These are phyloP conservation scores for Tulasnella sp. DNA, from an alignment of 768 basidiomycete genomes.

Conservation along the genomic window DNA sequence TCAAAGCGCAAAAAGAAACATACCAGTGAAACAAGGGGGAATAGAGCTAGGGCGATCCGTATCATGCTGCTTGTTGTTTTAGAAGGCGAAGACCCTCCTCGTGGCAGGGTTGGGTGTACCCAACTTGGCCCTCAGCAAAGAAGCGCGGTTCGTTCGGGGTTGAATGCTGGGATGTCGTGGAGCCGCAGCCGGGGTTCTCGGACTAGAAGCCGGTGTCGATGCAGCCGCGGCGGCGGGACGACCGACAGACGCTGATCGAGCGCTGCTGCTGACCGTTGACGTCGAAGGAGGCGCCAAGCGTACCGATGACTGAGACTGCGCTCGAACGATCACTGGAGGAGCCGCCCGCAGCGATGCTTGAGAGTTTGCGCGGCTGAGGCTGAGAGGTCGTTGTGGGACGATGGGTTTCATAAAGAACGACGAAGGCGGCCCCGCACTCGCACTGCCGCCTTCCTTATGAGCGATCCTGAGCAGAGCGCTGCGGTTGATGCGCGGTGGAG, in stretches of 20 bases:
- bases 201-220: slow-evolving; percentile 32
- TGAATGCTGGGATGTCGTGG: slow-evolving; percentile 41
- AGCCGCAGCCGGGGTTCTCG: slow-evolving; percentile 5
- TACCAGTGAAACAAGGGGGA: neutral
- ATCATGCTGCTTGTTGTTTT: neutral
- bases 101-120: slow-evolving; percentile 3
- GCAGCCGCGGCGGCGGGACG: slow-evolving; percentile 25
- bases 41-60: neutral
- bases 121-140: slow-evolving; percentile 32
- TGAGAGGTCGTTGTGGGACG: slow-evolving; percentile 31
- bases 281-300: neutral
- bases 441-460: slow-evolving; percentile 28
- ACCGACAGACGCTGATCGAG: slow-evolving; percentile 26
- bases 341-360: neutral
- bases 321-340: neutral
- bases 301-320: neutral
- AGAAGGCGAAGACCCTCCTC: slow-evolving; percentile 12
- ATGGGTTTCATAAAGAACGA: slow-evolving; percentile 44
- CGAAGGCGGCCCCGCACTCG: slow-evolving; percentile 26
- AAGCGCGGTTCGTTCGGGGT: slow-evolving; percentile 66
- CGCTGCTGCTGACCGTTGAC: neutral
- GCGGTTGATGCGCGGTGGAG: slow-evolving; percentile 45
- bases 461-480: slow-evolving; percentile 19
- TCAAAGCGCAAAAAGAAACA: neutral
- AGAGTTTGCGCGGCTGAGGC: slow-evolving; percentile 35